Evolutionary conservation across 179 eudicot species (phyloP).

Genomic region (Sideroxylon spinosum): DNA sequence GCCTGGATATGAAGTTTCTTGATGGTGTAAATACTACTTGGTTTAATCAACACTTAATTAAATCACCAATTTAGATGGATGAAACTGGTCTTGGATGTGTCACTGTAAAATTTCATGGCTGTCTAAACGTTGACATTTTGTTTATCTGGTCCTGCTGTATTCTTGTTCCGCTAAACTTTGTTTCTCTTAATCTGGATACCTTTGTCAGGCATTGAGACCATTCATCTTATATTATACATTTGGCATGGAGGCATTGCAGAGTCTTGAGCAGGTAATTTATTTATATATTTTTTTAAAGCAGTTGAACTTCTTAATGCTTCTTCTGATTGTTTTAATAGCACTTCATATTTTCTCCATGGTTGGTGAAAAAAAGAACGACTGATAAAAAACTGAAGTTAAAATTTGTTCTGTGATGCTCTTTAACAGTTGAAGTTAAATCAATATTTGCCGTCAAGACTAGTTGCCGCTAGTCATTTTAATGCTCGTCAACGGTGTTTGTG

Average conservation of each 20-base stretch:
- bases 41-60: neutral
- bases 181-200: neutral
- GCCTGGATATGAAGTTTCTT: neutral
- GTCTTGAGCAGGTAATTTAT: slow-evolving; percentile 48
- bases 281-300: neutral
- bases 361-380: neutral
- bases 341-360: neutral
- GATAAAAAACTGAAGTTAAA: neutral
- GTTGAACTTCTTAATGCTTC: neutral
- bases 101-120: neutral
- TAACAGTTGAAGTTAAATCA: neutral
- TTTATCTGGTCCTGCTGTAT: neutral
- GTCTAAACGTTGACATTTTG: neutral
- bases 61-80: neutral
- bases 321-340: neutral
- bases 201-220: slow-evolving; percentile 64
- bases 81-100: neutral
- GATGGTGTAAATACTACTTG: neutral
- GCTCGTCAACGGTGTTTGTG: neutral
- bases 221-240: slow-evolving; percentile 69
- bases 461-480: neutral
- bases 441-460: neutral
- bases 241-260: slow-evolving; percentile 43
- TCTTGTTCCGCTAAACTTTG: neutral
- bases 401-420: neutral